Evolutionary conservation across 176 grass and related monocot species (phyloP), one percentile per base, ranked within the genome.

Genomic region (Musa troglodytarum): DNA sequence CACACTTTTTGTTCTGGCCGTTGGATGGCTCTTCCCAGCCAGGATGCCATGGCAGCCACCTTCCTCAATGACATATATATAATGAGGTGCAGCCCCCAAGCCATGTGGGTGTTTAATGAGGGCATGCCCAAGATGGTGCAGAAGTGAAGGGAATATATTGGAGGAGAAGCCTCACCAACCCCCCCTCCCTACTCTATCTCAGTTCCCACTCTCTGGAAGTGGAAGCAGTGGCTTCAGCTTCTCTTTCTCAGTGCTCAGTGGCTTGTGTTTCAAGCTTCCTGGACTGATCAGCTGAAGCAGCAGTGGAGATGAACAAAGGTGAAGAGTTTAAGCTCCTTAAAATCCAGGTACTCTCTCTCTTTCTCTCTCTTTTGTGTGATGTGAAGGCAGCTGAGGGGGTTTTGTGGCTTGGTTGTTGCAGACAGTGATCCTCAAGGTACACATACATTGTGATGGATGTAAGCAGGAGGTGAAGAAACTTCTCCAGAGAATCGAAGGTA

Each of bases 361-460:
- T 21, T 78, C 64, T 64, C 61, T 79, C 51, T 25, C 11, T 23
- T 8, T 22, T 5, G 15, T 1, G 65, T 57, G 25, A 77, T 71
- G 80, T 23, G 25, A 85, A 26, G 66, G 16, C 28, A 21, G 19
- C 34, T 51, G 11, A 50, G 69, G 72, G 72, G 75, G 14, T 26
- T 26, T 10, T 67, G 34, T 43, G 34, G 34, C 0, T 43, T 43
- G 34, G 34, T 74, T 34, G 53, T 85, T 84, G 84, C 84, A 99
- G 95, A 99, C 92, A 70, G 86, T 94, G 85, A 78, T 89, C 13
- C 81, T 99, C 50, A 94, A 81, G 75, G 95, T 99, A 79, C 91
- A 94, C 86, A 99, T 99, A 91, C 95, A 99, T 87, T 99, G 95
- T 68, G 90, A 99, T 72, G 95, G 95, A 19, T 99, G 95, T 78